phyloP scores from a whole-genome alignment of 305 asterid species.

The Fraxinus nigra region DNA sequence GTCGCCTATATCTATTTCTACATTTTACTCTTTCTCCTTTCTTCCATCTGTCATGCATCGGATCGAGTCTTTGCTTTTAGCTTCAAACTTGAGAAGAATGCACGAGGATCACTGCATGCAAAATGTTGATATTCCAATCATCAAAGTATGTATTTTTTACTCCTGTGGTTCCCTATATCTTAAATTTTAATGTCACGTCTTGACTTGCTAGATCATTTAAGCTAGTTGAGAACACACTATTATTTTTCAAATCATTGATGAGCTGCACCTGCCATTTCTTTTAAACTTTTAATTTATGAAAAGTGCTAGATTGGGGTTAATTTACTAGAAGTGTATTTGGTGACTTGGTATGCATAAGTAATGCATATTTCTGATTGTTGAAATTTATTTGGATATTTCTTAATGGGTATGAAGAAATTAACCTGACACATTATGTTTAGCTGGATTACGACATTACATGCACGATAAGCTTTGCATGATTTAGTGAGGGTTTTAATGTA shows the following conservation, averaged over 20 bases:
- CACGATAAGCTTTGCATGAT: neutral
- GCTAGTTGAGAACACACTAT: neutral
- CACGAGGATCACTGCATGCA: conserved; percentile 39
- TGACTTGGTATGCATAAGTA: neutral
- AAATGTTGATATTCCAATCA: conserved; percentile 49
- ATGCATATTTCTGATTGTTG: neutral
- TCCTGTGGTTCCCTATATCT: neutral
- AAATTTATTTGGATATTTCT: neutral
- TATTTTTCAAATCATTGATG: neutral
- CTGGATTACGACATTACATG: neutral
- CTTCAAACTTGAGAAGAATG: conserved; percentile 54
- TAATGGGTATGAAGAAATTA: neutral
- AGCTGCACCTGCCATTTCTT: neutral
- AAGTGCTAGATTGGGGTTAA: neutral
- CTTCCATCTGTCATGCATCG: conserved; percentile 78
- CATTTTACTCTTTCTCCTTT: conserved; percentile 60
- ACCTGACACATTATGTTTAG: neutral
- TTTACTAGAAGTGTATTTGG: neutral
- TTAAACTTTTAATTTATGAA: neutral
- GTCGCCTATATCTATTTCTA: conserved; percentile 58
- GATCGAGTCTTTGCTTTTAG: conserved; percentile 70
- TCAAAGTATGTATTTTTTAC: conserved; percentile 39
- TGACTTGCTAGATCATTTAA: neutral
- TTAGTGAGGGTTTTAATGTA: neutral
- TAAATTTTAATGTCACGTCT: neutral